Base-by-base conservation (phyloP, 208 protist species). In the Trypanosomatidae sp. region DNA sequence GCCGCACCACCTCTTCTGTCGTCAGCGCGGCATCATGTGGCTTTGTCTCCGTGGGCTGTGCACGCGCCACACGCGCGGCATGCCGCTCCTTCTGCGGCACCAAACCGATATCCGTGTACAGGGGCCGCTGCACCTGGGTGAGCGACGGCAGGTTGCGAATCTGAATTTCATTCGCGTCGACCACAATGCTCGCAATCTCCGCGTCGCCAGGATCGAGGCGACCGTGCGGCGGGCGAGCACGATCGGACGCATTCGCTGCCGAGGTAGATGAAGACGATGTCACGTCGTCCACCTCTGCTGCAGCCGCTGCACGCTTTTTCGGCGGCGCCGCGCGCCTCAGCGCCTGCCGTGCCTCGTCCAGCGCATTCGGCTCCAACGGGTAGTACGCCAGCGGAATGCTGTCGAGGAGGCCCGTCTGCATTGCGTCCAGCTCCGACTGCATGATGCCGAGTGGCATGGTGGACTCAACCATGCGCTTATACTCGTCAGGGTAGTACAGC, bases 41-140 rank as follows among this genome's bases (percentile, higher is more conserved):
- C 65, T 70, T 77, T 15, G 84, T 49, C 71, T 71, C 75, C 28
- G 74, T 67, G 39, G 91, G 89, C 28, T 88, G 76, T 52, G 89
- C 86, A 30, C 85, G 83, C 6, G 82, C 84, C 52, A 93, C 71
- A 73, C 91, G 91, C 66, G 84, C 83, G 56, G 83, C 58, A 71
- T 96, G 88, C 53, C 91, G 91, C 84, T 94, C 85, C 67, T 94
- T 84, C 69, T 82, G 82, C 39, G 91, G 73, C 30, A 89, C 83
- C 15, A 88, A 70, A 25, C 89, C 89, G 78, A 96, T 96, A 52
- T 96, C 91, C 17, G 91, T 94, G 78, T 96, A 96, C 15, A 94
- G 77, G 2, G 91, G 91, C 19, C 86, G 81, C 77, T 96, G 89
- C 65, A 96, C 76, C 39, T 91, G 83, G 19, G 89, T 89, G 2